Base-by-base conservation (phyloP, 1,139 yeast species). In the Blastobotrys serpentis region DNA sequence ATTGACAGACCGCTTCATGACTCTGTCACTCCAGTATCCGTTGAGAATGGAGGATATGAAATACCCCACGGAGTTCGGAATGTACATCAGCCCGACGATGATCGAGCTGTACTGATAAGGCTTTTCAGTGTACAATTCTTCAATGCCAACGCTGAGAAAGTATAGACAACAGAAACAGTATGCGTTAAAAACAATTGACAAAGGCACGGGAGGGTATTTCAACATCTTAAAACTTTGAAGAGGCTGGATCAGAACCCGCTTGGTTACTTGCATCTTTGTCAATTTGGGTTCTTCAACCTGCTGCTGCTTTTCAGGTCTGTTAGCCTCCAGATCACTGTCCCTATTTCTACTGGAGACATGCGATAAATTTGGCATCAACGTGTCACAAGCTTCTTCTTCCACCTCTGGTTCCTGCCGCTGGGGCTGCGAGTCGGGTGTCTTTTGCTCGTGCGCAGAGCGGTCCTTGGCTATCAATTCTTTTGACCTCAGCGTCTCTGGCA, bases 41-140 rank as follows among this genome's bases (percentile, higher is more conserved):
- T 95, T 94, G 51, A 78, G 69, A 13, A 86, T 66, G 2, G 92
- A 82, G 0, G 94, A 92, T 42, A 83, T 57, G 32, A 87, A 68
- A 60, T 87, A 87, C 0, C 92, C 81, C 14, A 86, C 77, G 0
- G 95, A 86, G 64, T 87, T 86, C 36, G 96, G 96, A 36, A 88
- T 80, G 67, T 86, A 88, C 53, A 85, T 74, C 37, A 88, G 71
- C 41, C 96, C 96, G 46, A 84, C 76, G 50, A 83, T 75, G 47
- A 86, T 68, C 1, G 85, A 67, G 36, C 73, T 70, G 71, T 84
- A 87, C 56, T 80, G 76, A 66, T 88, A 88, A 2, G 96, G 96
- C 0, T 69, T 64, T 21, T 75, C 63, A 0, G 86, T 70, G 64
- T 82, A 88, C 51, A 75, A 75, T 59, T 78, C 76, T 41, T 90